Evolutionary conservation across 495 filamentous ascomycete genomes (phyloP), one percentile per base, ranked within the genome.

Genomic region (Lindgomyces ingoldianus): DNA sequence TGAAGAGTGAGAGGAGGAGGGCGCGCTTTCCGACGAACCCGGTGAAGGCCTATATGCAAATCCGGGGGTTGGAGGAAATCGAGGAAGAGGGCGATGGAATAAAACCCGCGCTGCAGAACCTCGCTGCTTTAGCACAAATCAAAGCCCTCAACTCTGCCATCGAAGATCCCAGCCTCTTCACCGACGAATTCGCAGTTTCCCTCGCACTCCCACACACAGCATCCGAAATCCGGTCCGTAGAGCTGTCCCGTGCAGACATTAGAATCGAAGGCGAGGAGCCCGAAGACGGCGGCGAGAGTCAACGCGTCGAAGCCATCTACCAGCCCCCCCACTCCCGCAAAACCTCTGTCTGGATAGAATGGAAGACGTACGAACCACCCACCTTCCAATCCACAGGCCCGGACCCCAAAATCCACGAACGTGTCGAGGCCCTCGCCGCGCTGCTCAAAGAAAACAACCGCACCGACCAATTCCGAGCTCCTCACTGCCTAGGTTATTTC

Each of bases 401-500:
- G 8, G 59, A 68, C 45, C 19, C 46, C 24, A 68, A 68, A 41
- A 60, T 70, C 52, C 60, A 54, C 22, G 57, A 67, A 30, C 60
- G 72, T 16, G 67, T 73, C 22, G 41, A 60, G 10, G 60, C 59
- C 12, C 69, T 74, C 24, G 71, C 70, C 1, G 60, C 66, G 2
- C 64, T 74, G 9, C 60, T 74, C 18, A 66, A 72, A 48, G 63
- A 68, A 19, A 63, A 69, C 48, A 66, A 70, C 56, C 58, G 60
- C 42, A 63, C 68, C 8, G 59, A 65, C n/a, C 56, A 70, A n/a
- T 76, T 76, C 65, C 70, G 72, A 46, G 69, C 73, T 3, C 75
- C 74, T 0, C 63, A 59, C 39, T 77, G 75, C 50, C 61, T 75
- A 1, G 75, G 74, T 36, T 77, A 72, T 62, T 74, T 75, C 60